Evolutionary conservation across 1,284 basidiomycete genomes (phyloP).

Genomic region (Malassezia globosa): DNA sequence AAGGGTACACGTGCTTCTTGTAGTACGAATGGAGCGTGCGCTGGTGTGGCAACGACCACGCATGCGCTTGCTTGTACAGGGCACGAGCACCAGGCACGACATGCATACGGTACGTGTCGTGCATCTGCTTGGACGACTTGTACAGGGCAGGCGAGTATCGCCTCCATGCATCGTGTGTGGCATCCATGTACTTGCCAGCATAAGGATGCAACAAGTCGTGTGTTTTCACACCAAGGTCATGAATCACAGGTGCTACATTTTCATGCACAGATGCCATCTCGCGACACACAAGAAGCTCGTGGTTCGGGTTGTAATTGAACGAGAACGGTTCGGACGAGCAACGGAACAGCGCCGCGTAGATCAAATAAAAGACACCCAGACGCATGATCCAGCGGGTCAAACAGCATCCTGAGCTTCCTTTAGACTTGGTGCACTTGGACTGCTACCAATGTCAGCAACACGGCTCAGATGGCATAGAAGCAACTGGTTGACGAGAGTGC

Average conservation of each 20-base stretch:
- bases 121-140: conserved; percentile 23
- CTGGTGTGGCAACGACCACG: conserved; percentile 32
- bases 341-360: conserved; percentile 32
- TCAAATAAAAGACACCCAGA: conserved; percentile 7
- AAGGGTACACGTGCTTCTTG: conserved; percentile 34
- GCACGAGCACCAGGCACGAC: conserved; percentile 31
- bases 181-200: conserved; percentile 11
- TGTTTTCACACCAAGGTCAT: conserved; percentile 21
- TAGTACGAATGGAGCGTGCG: conserved; percentile 27
- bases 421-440: neutral
- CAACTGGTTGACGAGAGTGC: no score
- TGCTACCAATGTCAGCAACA: neutral
- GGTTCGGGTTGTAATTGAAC: conserved; percentile 33
- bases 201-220: conserved; percentile 32
- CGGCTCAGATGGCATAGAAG: no score
- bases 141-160: conserved; percentile 23
- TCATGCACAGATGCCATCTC: conserved; percentile 30
- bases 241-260: conserved; percentile 28
- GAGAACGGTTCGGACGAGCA: conserved; percentile 36
- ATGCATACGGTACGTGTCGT: conserved; percentile 29
- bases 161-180: conserved; percentile 21
- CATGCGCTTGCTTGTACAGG: conserved; percentile 25
- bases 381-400: conserved; percentile 2
- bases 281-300: conserved; percentile 32
- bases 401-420: neutral